phyloP scores from a whole-genome alignment of 139 green algal genomes.

The Picochlorum sp. region DNA sequence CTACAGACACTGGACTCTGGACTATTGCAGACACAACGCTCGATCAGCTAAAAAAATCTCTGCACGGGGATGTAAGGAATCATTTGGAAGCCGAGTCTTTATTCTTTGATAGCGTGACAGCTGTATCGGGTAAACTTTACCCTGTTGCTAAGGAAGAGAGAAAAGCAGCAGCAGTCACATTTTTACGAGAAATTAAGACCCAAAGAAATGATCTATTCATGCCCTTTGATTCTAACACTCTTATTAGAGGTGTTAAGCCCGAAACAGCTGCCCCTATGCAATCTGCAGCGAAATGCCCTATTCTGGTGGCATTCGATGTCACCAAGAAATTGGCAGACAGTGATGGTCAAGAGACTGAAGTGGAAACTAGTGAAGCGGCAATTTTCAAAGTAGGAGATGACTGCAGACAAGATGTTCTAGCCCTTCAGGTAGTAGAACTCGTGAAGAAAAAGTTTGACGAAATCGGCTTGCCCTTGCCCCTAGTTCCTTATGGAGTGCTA shows the following conservation, averaged over 20 bases:
- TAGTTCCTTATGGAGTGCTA: constrained; percentile 90
- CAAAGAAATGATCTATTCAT: constrained; percentile 74
- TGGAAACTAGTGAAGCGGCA: constrained; percentile 28
- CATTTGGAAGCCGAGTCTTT: constrained; percentile 54
- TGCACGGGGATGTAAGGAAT: constrained; percentile 27
- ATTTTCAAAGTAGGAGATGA: constrained; percentile 98
- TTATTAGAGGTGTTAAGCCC: constrained; percentile 48
- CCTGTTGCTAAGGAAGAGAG: constrained; percentile 41
- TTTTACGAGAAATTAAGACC: constrained; percentile 16
- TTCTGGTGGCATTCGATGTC: constrained; percentile 82
- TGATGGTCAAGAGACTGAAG: background rate
- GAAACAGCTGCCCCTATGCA: constrained; percentile 67
- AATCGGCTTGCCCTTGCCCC: constrained; percentile 67
- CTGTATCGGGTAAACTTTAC: constrained; percentile 51
- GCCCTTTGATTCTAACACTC: constrained; percentile 66
- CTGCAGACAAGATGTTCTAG: constrained; percentile 92
- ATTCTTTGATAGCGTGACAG: constrained; percentile 66
- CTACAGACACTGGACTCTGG: constrained; percentile 78
- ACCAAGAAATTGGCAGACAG: constrained; percentile 9
- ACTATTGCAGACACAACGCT: constrained; percentile 41
- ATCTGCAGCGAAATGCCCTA: constrained; percentile 63
- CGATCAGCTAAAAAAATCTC: constrained; percentile 21
- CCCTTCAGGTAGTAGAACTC: constrained; percentile 82
- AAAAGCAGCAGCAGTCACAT: constrained; percentile 12
- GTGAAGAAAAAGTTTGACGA: constrained; percentile 56